phyloP scores from a whole-genome alignment of 352 stramenopile species.

The Globisporangium viniferum region DNA sequence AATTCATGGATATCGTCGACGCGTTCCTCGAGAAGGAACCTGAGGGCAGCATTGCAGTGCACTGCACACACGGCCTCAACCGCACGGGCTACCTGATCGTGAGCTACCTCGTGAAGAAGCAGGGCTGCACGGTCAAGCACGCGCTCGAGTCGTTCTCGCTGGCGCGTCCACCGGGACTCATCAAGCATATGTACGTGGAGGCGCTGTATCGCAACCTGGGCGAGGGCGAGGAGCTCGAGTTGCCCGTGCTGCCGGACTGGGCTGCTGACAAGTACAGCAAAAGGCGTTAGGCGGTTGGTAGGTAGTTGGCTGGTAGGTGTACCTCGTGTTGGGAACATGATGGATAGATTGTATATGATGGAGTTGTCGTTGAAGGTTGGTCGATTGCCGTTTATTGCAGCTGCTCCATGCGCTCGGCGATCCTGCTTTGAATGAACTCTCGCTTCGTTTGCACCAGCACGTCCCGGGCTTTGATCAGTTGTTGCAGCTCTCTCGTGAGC shows the following conservation, averaged over 20 bases:
- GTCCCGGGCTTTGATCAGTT: constrained; percentile 32
- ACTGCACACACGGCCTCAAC: constrained; percentile 82
- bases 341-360: constrained; percentile 3
- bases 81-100: constrained; percentile 76
- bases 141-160: constrained; percentile 62
- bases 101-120: constrained; percentile 61
- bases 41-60: constrained; percentile 54
- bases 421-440: constrained; percentile 35
- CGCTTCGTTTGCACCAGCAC: constrained; percentile 34
- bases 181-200: constrained; percentile 84
- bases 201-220: constrained; percentile 60
- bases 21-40: constrained; percentile 42
- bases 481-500: constrained; percentile 49
- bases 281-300: constrained; percentile 13
- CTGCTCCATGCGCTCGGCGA: constrained; percentile 17
- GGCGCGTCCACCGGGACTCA: constrained; percentile 65
- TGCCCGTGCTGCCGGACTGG: constrained; percentile 63
- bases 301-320: neutral
- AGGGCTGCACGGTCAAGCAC: constrained; percentile 43
- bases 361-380: neutral
- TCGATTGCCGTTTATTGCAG: neutral
- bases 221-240: constrained; percentile 29
- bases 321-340: neutral
- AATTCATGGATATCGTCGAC: constrained; percentile 67
- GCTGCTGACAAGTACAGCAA: constrained; percentile 63